Evolutionary conservation across 352 stramenopile genomes (phyloP), one percentile per base, ranked within the genome.

Genomic region (Phytophthora lateralis): DNA sequence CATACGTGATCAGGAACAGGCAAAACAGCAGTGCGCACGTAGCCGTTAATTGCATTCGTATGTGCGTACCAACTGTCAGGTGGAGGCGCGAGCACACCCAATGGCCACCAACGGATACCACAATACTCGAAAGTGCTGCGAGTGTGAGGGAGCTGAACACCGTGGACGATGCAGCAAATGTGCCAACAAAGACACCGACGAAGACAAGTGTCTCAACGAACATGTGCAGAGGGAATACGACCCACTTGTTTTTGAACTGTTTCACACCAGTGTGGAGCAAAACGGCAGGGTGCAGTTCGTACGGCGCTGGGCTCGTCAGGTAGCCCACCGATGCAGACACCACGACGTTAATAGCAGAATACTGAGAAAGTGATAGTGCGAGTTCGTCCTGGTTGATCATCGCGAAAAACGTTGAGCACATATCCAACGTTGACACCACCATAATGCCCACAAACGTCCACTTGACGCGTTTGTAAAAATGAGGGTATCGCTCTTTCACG

Each of bases 371-470:
- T 3, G 81, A 80, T 12, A 90, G 46, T 41, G 73, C 41, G 3
- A 85, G 55, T 18, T 58, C 49, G 21, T 73, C 56, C 10, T 85
- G 56, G 24, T 80, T 79, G n/a, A 83, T 67, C 11, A 87, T 47
- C 18, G 68, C 56, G 12, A 89, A 67, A 35, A 84, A 54, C 1
- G 81, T 90, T 9, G 81, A 91, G 56, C 80, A 87, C 18, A 90
- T 52, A 46, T 93, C 83, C n/a, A 91, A 58, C 10, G 69, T 74
- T 4, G 83, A 89, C 7, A 90, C 64, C 7, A 93, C 43, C 51
- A 90, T 82, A 48, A 90, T 83, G n/a, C 69, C 67, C 21, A 88
- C 82, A 46, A 90, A 93, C 11, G 83, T 90, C 83, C 83, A 93
- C 54, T 88, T 91, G 6, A 89, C 72, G 17, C 83, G 70, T 57